Conservation (phyloP, 1,284 basidiomycete genomes). For the Boletus semigastroideus region DNA sequence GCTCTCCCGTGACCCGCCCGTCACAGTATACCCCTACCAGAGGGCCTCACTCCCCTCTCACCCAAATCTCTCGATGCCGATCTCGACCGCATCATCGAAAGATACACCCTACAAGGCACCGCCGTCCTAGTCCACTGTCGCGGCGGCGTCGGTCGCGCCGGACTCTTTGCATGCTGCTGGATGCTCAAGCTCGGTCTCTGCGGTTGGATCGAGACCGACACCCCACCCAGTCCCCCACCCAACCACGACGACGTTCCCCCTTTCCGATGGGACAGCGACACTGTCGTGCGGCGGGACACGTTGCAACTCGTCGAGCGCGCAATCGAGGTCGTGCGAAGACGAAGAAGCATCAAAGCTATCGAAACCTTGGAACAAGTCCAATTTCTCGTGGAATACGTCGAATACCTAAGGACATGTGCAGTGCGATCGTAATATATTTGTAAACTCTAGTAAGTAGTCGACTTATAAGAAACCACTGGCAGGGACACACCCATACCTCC, state of each 20-base stretch:
- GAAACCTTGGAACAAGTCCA: slow-evolving; percentile 91
- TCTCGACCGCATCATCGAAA: slow-evolving; percentile 67
- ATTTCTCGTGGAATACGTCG: slow-evolving; percentile 81
- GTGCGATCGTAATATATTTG: not conserved
- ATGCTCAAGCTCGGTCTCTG: slow-evolving; percentile 88
- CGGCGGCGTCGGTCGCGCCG: slow-evolving; percentile 93
- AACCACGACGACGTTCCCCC: slow-evolving; percentile 4
- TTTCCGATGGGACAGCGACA: slow-evolving; percentile 19
- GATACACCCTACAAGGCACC: slow-evolving; percentile 75
- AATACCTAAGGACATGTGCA: slow-evolving; percentile 49
- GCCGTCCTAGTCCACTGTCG: slow-evolving; percentile 89
- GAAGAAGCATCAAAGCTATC: slow-evolving; percentile 83
- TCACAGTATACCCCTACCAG: slow-evolving; percentile 81
- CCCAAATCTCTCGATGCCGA: slow-evolving; percentile 66
- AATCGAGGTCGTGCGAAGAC: slow-evolving; percentile 69
- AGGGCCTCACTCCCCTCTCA: slow-evolving; percentile 82
- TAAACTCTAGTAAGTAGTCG: slow-evolving; percentile 6
- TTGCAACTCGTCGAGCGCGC: slow-evolving; percentile 71
- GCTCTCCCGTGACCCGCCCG: not conserved
- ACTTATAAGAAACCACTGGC: slow-evolving; percentile 11
- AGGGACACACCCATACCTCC: slow-evolving; percentile 14
- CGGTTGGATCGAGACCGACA: slow-evolving; percentile 53
- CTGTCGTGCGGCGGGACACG: slow-evolving; percentile 42
- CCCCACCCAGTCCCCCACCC: not conserved
- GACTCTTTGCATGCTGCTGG: slow-evolving; percentile 92